Base-by-base conservation (phyloP, 2,329 filamentous ascomycete species). In the Ophiostoma pallidulum region DNA sequence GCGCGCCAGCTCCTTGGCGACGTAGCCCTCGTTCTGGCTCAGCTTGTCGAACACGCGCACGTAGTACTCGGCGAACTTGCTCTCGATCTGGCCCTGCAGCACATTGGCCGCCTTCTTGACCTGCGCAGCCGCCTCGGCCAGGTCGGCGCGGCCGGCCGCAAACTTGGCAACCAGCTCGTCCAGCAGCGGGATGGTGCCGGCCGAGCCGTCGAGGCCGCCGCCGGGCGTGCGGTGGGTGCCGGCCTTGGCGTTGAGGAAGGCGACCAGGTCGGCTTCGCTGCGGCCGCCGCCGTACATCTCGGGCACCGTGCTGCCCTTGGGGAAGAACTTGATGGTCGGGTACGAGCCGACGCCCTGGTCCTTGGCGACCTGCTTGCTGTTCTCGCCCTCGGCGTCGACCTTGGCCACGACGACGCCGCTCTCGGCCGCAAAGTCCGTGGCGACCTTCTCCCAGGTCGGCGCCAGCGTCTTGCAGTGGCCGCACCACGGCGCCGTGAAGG, bases 401-500 rank as follows among this genome's bases (percentile, higher is more conserved):
- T 98, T 97, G 66, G 89, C 92, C 60, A 98, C 81, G 38, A 95
- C 64, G 54, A 98, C 87, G 55, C 77, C 74, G 51, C 80, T 68
- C 60, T 98, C 92, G 62, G 73, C 77, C 56, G 75, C 74, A 68
- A 74, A 98, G 68, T 89, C 85, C 52, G 73, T 73, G 53, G 92
- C 91, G 54, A 97, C 72, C 45, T 78, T 79, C 69, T 98, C 92
- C 87, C 89, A 98, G 57, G 74, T 77, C 38, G 92, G 92, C 41
- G 90, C 90, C 54, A 98, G 82, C 59, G 62, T 83, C 75, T 98
- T 98, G 86, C 92, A 98, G 78, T 98, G 91, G 66, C 91, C 91
- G 69, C 92, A 98, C 92, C 91, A 97, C 45, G 92, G 90, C 45
- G 92, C 91, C 58, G 94, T 98, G 68, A 98, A 98, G 39, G 94